phyloP scores from a whole-genome alignment of 2,329 filamentous ascomycete genomes.

The Fusarium sp. region DNA sequence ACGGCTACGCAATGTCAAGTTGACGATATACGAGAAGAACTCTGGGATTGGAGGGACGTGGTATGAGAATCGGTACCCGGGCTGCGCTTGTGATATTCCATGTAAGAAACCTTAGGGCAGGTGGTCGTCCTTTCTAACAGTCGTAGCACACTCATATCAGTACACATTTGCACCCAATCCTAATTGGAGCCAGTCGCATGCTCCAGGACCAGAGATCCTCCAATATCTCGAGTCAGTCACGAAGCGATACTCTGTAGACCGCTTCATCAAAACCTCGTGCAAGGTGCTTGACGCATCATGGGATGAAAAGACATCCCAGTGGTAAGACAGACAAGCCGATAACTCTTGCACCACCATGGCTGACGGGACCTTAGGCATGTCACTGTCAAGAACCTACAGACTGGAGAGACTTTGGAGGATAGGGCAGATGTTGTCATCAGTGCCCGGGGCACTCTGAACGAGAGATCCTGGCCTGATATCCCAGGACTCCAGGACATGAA shows the following conservation, averaged over 20 bases:
- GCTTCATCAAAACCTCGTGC: neutral
- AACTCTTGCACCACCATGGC: neutral
- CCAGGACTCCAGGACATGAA: conserved; percentile 9
- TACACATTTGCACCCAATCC: neutral
- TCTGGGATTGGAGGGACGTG: conserved; percentile 3
- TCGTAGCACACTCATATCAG: neutral
- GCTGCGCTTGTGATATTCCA: conserved; percentile 1
- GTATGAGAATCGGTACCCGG: conserved; percentile 6
- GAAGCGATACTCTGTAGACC: neutral
- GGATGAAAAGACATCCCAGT: neutral
- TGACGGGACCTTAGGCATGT: neutral
- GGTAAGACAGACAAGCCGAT: neutral
- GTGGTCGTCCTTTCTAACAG: neutral
- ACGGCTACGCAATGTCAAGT: neutral
- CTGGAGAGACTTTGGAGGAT: neutral
- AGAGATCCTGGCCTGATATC: conserved; percentile 15
- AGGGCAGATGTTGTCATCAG: conserved; percentile 11
- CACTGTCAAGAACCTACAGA: neutral
- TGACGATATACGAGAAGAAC: conserved; percentile 12
- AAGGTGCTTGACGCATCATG: neutral
- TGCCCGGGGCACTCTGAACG: conserved; percentile 9
- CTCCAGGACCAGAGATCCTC: neutral
- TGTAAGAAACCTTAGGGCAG: neutral
- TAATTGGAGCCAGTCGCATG: neutral
- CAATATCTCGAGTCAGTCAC: neutral